These are phyloP conservation scores for Pseudogymnoascus sp. DNA, from an alignment of 2,329 filamentous ascomycete genomes.

Conservation along the genomic window DNA sequence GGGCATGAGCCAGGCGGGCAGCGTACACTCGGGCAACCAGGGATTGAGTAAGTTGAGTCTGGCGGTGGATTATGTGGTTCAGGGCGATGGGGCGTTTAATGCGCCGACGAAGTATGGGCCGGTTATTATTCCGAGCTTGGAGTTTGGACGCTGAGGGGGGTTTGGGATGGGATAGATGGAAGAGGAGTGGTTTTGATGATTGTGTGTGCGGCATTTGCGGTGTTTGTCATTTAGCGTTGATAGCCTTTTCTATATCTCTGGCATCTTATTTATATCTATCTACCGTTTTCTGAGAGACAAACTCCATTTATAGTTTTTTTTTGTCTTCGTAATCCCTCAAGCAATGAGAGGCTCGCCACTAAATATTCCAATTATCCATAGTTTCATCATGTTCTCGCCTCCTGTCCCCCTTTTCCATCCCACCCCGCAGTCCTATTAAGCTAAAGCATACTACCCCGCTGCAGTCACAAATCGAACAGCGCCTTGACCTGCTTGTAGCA, in stretches of 20 bases:
- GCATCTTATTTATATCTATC: conserved; percentile 3
- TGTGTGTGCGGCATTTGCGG: neutral
- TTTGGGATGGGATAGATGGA: neutral
- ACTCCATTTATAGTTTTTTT: neutral
- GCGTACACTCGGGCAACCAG: conserved; percentile 34
- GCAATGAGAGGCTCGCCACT: too few species aligned
- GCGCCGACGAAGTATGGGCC: conserved; percentile 91
- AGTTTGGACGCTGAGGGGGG: conserved; percentile 56
- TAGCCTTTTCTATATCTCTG: conserved; percentile 8
- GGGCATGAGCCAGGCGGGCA: conserved; percentile 26
- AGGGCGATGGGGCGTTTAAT: conserved; percentile 75
- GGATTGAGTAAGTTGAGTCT: conserved; percentile 59
- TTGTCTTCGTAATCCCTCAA: neutral
- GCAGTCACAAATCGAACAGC: conserved; percentile 58
- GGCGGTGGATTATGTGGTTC: conserved; percentile 93
- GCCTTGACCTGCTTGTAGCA: conserved; percentile 73
- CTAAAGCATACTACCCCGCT: conserved; percentile 3
- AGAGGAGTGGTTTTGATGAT: neutral
- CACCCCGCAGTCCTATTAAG: neutral
- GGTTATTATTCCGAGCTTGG: conserved; percentile 82
- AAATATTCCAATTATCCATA: neutral
- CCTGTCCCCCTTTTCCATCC: neutral
- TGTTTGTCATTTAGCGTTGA: conserved; percentile 6
- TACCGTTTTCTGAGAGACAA: neutral
- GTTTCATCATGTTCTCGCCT: neutral